phyloP scores from a whole-genome alignment of 225 moss, liverwort and hornwort genomes.

The Pseudoscleropodium purum region DNA sequence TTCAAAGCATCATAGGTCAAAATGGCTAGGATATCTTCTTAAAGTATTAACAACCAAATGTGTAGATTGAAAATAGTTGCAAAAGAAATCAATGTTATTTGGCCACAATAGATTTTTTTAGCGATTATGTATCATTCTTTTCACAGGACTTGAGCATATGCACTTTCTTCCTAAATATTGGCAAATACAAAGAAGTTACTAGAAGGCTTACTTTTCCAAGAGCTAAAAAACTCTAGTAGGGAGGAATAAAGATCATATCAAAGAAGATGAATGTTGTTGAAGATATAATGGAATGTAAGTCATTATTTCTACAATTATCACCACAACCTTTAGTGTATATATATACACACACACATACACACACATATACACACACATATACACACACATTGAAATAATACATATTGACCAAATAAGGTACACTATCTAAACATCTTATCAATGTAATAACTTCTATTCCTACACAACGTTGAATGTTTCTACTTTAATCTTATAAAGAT shows the following conservation, averaged over 20 bases:
- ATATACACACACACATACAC: too few species aligned
- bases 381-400: neutral
- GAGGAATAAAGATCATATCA: neutral
- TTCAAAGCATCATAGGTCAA: neutral
- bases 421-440: neutral
- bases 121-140: too few species aligned
- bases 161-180: too few species aligned
- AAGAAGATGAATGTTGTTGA: neutral
- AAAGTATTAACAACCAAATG: neutral
- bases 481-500: neutral
- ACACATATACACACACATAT: too few species aligned
- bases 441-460: neutral
- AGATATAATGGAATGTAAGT: neutral
- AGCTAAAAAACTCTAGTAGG: fast-evolving
- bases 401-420: neutral
- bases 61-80: neutral
- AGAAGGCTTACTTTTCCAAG: neutral
- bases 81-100: neutral
- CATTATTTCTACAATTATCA: neutral
- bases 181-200: fast-evolving
- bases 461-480: too few species aligned
- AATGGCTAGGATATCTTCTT: neutral
- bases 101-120: too few species aligned
- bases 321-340: neutral
- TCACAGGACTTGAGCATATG: neutral